Evolutionary conservation across 768 basidiomycete genomes (phyloP).

Genomic region (Tulasnella calospora): DNA sequence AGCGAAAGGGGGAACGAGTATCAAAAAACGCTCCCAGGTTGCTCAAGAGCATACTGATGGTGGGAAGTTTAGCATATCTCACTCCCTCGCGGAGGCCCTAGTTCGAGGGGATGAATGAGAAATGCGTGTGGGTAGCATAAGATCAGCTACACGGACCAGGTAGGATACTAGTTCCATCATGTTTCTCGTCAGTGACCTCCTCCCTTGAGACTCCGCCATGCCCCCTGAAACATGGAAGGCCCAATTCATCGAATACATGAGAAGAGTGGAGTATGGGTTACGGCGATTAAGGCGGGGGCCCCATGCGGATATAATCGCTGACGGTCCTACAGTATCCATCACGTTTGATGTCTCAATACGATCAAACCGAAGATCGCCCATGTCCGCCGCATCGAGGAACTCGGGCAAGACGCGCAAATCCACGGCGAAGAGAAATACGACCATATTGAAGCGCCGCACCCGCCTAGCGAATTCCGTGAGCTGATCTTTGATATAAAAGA

Average conservation of each 20-base stretch:
- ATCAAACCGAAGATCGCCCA: slow-evolving; percentile 39
- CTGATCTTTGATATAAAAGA: slow-evolving; percentile 35
- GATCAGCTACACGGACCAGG: background rate
- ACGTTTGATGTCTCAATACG: slow-evolving; percentile 50
- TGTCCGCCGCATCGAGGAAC: slow-evolving; percentile 35
- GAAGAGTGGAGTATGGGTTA: slow-evolving; percentile 36
- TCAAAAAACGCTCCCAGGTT: background rate
- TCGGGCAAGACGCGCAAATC: slow-evolving; percentile 37
- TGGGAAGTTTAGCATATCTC: background rate
- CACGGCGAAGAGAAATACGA: slow-evolving; percentile 37
- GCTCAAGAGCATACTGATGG: background rate
- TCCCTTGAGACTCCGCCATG: background rate
- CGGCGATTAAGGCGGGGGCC: slow-evolving; percentile 38
- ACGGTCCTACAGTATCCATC: slow-evolving; percentile 41
- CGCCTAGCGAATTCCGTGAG: slow-evolving; percentile 40
- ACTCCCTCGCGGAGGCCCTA: background rate
- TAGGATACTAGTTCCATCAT: background rate
- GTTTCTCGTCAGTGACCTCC: background rate
- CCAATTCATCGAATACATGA: slow-evolving; percentile 52
- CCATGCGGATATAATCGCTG: slow-evolving; percentile 39
- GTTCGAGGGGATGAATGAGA: too few relatives aligned
- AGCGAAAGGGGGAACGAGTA: background rate
- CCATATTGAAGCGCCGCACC: slow-evolving; percentile 37
- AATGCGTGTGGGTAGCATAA: background rate
- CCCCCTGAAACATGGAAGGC: slow-evolving; percentile 8